These are phyloP conservation scores for Blastobotrys terrestris DNA, from an alignment of 805 yeast species.

Conservation along the genomic window DNA sequence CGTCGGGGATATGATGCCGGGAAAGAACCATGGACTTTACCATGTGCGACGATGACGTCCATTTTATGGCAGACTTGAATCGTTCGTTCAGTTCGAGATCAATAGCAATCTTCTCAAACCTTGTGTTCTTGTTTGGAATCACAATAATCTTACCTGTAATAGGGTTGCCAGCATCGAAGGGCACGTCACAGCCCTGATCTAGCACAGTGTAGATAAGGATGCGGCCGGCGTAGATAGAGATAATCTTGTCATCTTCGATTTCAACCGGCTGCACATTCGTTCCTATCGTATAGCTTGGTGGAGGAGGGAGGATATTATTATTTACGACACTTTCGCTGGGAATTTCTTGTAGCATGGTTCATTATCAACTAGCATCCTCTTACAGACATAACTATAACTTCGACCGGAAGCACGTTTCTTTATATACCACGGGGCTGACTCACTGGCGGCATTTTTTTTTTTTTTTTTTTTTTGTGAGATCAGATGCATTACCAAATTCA, in stretches of 20 bases:
- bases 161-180: slow-evolving; percentile 7
- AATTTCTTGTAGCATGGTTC: neutral
- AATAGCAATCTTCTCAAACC: slow-evolving; percentile 1
- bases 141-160: slow-evolving; percentile 10
- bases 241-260: neutral
- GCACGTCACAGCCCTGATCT: neutral
- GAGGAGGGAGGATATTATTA: neutral
- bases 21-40: slow-evolving; percentile 5
- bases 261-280: neutral
- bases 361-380: neutral
- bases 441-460: neutral
- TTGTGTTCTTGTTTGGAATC: slow-evolving; percentile 10
- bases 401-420: neutral
- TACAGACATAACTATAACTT: neutral
- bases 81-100: slow-evolving; percentile 11
- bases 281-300: neutral
- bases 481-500: neutral
- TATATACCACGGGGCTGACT: neutral
- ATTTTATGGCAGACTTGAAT: slow-evolving; percentile 2
- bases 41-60: slow-evolving; percentile 3
- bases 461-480: too few species aligned
- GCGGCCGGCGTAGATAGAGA: neutral
- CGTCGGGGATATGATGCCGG: slow-evolving; percentile 3
- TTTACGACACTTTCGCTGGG: neutral
- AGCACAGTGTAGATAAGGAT: neutral